Conservation (phyloP, 805 yeast species). For the Saccharomycopsis lassenensis region DNA sequence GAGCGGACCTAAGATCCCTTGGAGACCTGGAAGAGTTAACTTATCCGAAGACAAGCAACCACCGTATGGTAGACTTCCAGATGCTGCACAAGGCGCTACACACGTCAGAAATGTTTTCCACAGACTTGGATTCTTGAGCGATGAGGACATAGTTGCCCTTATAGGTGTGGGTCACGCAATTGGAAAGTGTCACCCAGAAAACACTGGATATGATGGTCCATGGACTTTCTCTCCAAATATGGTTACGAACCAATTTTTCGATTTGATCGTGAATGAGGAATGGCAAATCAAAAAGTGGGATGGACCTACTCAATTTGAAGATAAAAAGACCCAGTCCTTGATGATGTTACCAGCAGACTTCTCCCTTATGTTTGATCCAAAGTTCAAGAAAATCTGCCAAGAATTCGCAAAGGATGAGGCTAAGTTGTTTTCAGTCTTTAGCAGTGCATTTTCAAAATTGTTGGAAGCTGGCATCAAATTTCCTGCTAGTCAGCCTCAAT, state of each 20-base stretch:
- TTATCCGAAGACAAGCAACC: slow-evolving; percentile 39
- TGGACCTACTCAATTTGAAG: slow-evolving; percentile 55
- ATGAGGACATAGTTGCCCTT: slow-evolving; percentile 62
- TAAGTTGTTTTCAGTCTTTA: slow-evolving; percentile 52
- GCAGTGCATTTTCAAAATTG: slow-evolving; percentile 55
- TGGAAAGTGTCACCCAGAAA: slow-evolving; percentile 59
- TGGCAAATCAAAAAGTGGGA: slow-evolving; percentile 48
- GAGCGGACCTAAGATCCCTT: slow-evolving; percentile 67
- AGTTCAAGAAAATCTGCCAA: slow-evolving; percentile 50
- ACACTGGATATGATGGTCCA: slow-evolving; percentile 78
- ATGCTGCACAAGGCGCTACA: slow-evolving; percentile 51
- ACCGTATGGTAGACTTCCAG: slow-evolving; percentile 63
- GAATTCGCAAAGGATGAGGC: slow-evolving; percentile 57
- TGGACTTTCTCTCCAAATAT: slow-evolving; percentile 78
- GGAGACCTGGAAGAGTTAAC: slow-evolving; percentile 80
- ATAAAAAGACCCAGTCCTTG: slow-evolving; percentile 44
- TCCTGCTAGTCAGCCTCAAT: slow-evolving; percentile 35
- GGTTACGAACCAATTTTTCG: slow-evolving; percentile 67
- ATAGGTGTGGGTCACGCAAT: slow-evolving; percentile 67
- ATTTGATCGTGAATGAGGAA: slow-evolving; percentile 42
- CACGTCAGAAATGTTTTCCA: slow-evolving; percentile 56
- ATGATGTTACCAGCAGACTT: slow-evolving; percentile 87
- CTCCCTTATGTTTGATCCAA: slow-evolving; percentile 52
- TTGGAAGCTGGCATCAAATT: slow-evolving; percentile 68
- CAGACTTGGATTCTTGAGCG: slow-evolving; percentile 58